These are phyloP conservation scores for Adiantum capillusveneris DNA, from an alignment of 75 land plant species.

Conservation along the genomic window DNA sequence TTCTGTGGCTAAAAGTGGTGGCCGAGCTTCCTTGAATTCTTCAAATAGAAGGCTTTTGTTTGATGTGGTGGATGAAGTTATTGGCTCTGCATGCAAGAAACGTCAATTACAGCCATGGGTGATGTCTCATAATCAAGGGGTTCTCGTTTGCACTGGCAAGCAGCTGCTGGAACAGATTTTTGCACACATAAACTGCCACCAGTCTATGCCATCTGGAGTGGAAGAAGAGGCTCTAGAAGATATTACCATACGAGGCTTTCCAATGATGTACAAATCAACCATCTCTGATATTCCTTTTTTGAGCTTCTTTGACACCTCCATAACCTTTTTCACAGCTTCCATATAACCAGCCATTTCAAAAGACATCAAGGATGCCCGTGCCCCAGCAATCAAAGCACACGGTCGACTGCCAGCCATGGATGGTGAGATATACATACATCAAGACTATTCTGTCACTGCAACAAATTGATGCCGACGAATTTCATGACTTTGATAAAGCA, in stretches of 20 bases:
- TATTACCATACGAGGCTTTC: constrained; percentile 79
- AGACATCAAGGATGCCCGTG: constrained; percentile 97
- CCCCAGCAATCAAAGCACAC: constrained; percentile 91
- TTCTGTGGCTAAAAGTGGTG: too few species aligned
- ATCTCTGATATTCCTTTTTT: constrained; percentile 66
- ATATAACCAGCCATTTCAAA: constrained; percentile 85
- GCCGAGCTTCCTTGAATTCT: too few species aligned
- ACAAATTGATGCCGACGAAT: constrained; percentile 97
- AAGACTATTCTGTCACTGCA: constrained; percentile 99
- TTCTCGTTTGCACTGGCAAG: too few species aligned
- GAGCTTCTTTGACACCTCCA: constrained; percentile 76
- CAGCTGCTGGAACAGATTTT: too few species aligned
- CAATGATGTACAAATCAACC: constrained; percentile 64
- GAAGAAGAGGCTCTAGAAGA: too few species aligned
- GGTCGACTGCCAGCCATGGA: constrained; percentile 96
- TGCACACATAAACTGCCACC: too few species aligned
- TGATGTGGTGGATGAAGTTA: too few species aligned
- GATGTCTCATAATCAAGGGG: too few species aligned
- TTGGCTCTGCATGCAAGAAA: too few species aligned
- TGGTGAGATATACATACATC: constrained; percentile 94
- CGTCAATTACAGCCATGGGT: too few species aligned
- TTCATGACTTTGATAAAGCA: constrained; percentile 85
- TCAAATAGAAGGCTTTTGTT: too few species aligned
- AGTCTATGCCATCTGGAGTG: too few species aligned
- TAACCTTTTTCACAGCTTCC: constrained; percentile 55